phyloP scores from a whole-genome alignment of 2,329 filamentous ascomycete genomes.

The Hymenoscyphus albidus region DNA sequence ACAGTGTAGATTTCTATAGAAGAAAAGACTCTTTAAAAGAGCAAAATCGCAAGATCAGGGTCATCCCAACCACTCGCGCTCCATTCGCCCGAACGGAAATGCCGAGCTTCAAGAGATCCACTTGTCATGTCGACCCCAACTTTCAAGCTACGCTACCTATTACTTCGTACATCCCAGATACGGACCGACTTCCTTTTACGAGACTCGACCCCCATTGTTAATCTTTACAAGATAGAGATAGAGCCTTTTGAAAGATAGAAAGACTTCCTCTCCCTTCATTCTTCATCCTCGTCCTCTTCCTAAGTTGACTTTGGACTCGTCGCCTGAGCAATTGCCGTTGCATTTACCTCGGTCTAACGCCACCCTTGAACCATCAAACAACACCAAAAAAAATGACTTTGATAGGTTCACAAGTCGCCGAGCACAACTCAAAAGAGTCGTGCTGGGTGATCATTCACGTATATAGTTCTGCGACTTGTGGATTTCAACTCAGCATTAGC shows the following conservation, averaged over 20 bases:
- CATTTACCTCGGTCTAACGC: slow-evolving; percentile 13
- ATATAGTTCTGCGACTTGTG: slow-evolving; percentile 15
- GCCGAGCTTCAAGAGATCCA: slow-evolving; percentile 15
- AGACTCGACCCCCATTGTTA: not conserved
- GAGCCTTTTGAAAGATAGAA: too few relatives aligned
- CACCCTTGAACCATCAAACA: not conserved
- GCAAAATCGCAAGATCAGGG: not conserved
- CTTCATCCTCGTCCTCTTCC: not conserved
- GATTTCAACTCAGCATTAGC: slow-evolving; percentile 3
- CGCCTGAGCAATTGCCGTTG: not conserved
- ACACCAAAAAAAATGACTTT: slow-evolving; percentile 34
- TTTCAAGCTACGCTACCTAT: not conserved
- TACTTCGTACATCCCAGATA: not conserved
- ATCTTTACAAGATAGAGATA: not conserved
- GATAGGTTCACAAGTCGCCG: slow-evolving; percentile 54
- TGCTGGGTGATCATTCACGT: slow-evolving; percentile 91
- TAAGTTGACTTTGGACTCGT: not conserved
- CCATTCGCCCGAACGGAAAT: slow-evolving; percentile 9
- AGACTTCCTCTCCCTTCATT: not conserved
- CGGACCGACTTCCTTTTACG: not conserved
- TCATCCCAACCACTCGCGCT: not conserved
- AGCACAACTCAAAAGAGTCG: slow-evolving; percentile 77
- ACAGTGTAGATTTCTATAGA: not conserved
- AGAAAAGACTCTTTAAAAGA: not conserved
- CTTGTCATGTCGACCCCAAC: not conserved